Conservation (phyloP, 78 protist species). For the Chrysochromulina parva region DNA sequence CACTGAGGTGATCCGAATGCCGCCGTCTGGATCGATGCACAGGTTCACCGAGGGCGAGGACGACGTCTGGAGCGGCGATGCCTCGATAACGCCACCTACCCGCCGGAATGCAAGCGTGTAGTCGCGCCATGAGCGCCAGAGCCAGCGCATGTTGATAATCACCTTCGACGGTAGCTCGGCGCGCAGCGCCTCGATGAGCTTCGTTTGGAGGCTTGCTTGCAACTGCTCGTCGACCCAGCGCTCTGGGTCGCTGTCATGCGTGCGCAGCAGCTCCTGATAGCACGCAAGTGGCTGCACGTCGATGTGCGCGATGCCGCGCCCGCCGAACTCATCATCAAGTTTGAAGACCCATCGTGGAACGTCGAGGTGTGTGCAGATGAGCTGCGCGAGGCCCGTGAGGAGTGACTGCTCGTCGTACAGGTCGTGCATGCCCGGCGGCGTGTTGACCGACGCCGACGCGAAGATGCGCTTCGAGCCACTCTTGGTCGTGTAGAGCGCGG, state of each 20-base stretch:
- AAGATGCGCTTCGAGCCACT: conserved; percentile 48
- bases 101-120: neutral
- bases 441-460: conserved; percentile 29
- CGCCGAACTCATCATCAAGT: conserved; percentile 46
- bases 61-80: conserved; percentile 20
- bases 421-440: conserved; percentile 50
- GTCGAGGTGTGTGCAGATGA: conserved; percentile 28
- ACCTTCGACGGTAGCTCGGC: neutral
- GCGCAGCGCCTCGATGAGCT: neutral
- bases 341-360: conserved; percentile 40
- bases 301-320: conserved; percentile 34
- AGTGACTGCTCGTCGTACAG: neutral
- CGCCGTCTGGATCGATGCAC: conserved; percentile 49
- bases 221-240: neutral
- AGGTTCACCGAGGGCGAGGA: conserved; percentile 20
- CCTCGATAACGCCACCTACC: conserved; percentile 44
- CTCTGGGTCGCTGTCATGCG: neutral
- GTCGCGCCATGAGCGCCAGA: conserved; percentile 19
- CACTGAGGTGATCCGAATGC: neutral
- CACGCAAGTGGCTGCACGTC: neutral
- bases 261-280: neutral
- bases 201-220: neutral
- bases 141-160: neutral
- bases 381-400: neutral
- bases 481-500: neutral